Evolutionary conservation across 306 rosid genomes (phyloP).

Genomic region (Coriaria nepalensis): DNA sequence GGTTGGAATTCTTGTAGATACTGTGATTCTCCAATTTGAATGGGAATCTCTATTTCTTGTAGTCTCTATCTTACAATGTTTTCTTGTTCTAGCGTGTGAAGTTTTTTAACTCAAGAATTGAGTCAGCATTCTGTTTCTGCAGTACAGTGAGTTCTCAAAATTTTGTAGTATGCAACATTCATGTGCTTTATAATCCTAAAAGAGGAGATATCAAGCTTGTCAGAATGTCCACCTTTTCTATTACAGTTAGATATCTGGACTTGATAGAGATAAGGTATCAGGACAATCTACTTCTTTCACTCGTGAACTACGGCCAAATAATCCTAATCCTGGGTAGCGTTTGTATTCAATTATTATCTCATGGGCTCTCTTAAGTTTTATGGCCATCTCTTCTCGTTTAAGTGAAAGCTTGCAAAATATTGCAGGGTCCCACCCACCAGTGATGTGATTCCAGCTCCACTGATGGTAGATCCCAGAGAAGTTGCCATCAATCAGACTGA

Average conservation of each 20-base stretch:
- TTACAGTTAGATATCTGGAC: slow-evolving; percentile 69
- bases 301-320: slow-evolving; percentile 21
- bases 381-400: slow-evolving; percentile 1
- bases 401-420: slow-evolving; percentile 18
- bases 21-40: no score
- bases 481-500: slow-evolving; percentile 20
- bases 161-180: slow-evolving; percentile 76
- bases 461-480: slow-evolving; percentile 27
- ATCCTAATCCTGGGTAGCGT: slow-evolving; percentile 37
- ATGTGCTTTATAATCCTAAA: slow-evolving; percentile 80
- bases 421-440: slow-evolving; percentile 31
- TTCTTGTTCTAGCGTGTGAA: not conserved
- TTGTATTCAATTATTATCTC: slow-evolving; percentile 12
- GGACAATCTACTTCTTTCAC: slow-evolving; percentile 68
- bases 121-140: slow-evolving; percentile 23
- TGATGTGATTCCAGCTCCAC: slow-evolving; percentile 23
- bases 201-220: slow-evolving; percentile 94
- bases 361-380: slow-evolving; percentile 12
- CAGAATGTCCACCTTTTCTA: slow-evolving; percentile 30
- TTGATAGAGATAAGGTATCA: slow-evolving; percentile 67
- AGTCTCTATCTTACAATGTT: slow-evolving; percentile 5
- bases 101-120: not conserved
- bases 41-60: not conserved
- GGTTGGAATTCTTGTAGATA: no score
- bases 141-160: slow-evolving; percentile 44